phyloP scores from a whole-genome alignment of 176 grass and related monocot species.

The Avena sativa region DNA sequence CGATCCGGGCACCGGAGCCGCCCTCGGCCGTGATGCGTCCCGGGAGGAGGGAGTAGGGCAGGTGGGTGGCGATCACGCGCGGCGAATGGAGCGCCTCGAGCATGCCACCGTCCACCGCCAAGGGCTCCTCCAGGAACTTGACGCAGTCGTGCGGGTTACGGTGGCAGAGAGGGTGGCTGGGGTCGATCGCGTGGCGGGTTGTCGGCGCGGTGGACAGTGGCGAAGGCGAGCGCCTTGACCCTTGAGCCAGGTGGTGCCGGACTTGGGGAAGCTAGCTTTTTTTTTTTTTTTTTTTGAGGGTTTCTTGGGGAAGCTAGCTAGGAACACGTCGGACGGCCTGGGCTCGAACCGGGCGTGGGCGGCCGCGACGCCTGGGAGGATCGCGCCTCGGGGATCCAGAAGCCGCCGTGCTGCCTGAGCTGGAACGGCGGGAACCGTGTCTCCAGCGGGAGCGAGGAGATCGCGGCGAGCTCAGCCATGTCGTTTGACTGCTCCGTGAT shows the following conservation, averaged over 20 bases:
- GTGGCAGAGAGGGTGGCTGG: not conserved
- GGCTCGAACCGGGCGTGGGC: slow-evolving; percentile 8
- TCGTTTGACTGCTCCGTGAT: not conserved
- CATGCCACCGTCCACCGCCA: not conserved
- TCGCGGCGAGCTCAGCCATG: not conserved
- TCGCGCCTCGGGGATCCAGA: slow-evolving; percentile 30
- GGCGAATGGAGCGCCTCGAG: slow-evolving; percentile 9
- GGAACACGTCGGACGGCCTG: slow-evolving; percentile 13
- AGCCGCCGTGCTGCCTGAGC: slow-evolving; percentile 33
- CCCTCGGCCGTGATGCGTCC: not conserved
- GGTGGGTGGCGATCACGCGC: slow-evolving; percentile 36
- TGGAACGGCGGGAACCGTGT: not conserved
- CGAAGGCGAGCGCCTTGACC: slow-evolving; percentile 47
- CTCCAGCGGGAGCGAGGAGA: not conserved
- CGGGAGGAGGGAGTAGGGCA: slow-evolving; percentile 45
- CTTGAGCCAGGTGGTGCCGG: slow-evolving; percentile 57
- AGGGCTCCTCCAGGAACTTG: not conserved
- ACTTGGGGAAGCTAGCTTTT: slow-evolving; percentile 46
- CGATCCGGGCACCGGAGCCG: slow-evolving; percentile 4
- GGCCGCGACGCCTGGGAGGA: not conserved
- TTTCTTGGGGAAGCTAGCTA: no score
- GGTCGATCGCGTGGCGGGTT: not conserved
- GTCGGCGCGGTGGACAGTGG: not conserved
- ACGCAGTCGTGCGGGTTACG: slow-evolving; percentile 49
- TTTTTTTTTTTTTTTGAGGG: no score